Conservation (phyloP, 768 basidiomycete genomes). For the Infundibulicybe gibba region DNA sequence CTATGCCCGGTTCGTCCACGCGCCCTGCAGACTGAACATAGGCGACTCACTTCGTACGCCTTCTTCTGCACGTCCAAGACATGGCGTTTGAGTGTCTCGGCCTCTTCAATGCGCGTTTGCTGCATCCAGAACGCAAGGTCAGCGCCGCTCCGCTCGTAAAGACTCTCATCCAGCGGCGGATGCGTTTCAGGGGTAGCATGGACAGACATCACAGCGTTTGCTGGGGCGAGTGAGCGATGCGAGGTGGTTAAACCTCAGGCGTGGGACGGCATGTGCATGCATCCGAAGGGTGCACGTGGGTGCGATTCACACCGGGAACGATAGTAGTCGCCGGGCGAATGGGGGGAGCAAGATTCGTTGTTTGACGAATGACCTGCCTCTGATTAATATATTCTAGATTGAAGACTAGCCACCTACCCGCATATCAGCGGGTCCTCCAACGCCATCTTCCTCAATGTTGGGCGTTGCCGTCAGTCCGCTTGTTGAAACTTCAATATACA, state of each 20-base stretch:
- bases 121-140: conserved; percentile 22
- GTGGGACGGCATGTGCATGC: too few relatives aligned
- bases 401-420: conserved; percentile 31
- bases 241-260: too few relatives aligned
- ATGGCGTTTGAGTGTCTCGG: conserved; percentile 25
- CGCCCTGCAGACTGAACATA: neutral
- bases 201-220: too few relatives aligned
- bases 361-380: neutral
- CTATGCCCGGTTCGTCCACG: conserved; percentile 8
- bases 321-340: too few relatives aligned
- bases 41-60: conserved; percentile 20
- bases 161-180: conserved; percentile 15
- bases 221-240: too few relatives aligned
- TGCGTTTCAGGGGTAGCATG: neutral
- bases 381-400: conserved; percentile 13
- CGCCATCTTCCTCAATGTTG: conserved; percentile 38
- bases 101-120: conserved; percentile 24
- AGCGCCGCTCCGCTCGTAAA: conserved; percentile 16
- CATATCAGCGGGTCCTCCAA: conserved; percentile 24
- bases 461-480: conserved; percentile 40
- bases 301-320: too few relatives aligned
- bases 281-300: too few relatives aligned
- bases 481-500: too few relatives aligned
- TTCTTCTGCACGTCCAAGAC: conserved; percentile 25
- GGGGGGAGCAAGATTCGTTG: too few relatives aligned